phyloP scores from a whole-genome alignment of 73 alveolate species.

The Diophrys sp. region DNA sequence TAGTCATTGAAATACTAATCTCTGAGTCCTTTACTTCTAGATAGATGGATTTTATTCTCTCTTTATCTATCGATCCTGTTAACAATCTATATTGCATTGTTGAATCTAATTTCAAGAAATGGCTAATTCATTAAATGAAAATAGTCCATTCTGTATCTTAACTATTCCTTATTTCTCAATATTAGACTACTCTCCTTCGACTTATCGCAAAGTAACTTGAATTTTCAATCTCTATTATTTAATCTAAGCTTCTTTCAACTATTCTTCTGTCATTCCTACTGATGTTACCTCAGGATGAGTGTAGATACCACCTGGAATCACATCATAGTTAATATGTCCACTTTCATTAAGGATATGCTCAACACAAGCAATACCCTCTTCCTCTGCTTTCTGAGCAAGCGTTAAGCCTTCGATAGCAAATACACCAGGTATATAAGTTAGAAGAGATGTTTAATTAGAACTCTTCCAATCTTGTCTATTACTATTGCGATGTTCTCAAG shows the following conservation, averaged over 20 bases:
- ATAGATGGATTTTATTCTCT: too few species aligned
- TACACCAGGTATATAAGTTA: slow-evolving; percentile 45
- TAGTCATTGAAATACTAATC: too few species aligned
- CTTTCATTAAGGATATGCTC: slow-evolving; percentile 77
- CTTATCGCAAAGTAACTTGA: too few species aligned
- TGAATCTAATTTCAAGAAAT: too few species aligned
- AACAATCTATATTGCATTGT: too few species aligned
- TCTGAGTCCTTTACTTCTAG: too few species aligned
- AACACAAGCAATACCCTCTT: slow-evolving; percentile 93
- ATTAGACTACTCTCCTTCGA: too few species aligned
- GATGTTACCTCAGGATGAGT: slow-evolving; percentile 94
- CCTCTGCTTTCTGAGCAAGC: slow-evolving; percentile 97
- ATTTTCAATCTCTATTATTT: too few species aligned
- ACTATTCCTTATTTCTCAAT: too few species aligned
- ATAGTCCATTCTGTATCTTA: too few species aligned
- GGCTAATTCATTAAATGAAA: too few species aligned
- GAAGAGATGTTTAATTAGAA: slow-evolving; percentile 49
- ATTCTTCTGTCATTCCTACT: slow-evolving; percentile 95
- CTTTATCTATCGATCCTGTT: too few species aligned
- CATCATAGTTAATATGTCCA: slow-evolving; percentile 91
- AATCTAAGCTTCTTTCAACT: slow-evolving; percentile 76
- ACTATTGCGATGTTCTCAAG: slow-evolving; percentile 73
- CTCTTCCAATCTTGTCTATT: slow-evolving; percentile 65
- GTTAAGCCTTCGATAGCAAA: slow-evolving; percentile 91
- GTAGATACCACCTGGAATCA: slow-evolving; percentile 90